phyloP scores from a whole-genome alignment of 495 filamentous ascomycete genomes.

The Oidiodendron maius region DNA sequence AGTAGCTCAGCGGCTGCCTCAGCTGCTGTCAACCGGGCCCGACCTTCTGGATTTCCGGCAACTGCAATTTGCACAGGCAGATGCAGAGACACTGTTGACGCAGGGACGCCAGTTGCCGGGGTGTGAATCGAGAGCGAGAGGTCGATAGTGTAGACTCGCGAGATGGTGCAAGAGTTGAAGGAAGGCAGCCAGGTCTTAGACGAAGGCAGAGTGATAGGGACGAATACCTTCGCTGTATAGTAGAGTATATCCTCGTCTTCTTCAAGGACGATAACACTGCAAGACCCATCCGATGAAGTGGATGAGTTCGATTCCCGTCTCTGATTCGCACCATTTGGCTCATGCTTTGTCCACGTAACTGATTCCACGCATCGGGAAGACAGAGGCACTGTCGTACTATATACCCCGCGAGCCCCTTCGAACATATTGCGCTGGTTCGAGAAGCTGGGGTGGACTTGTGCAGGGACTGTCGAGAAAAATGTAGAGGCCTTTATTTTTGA shows the following conservation, averaged over 20 bases:
- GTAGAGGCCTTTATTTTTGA: slow-evolving; percentile 72
- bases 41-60: slow-evolving; percentile 22
- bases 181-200: slow-evolving; percentile 70
- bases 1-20: slow-evolving; percentile 20
- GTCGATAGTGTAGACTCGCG: slow-evolving; percentile 71
- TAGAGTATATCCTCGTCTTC: slow-evolving; percentile 31
- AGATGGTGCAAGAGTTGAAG: slow-evolving; percentile 82
- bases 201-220: slow-evolving; percentile 69
- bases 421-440: slow-evolving; percentile 36
- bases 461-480: slow-evolving; percentile 52
- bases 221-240: slow-evolving; percentile 62
- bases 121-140: slow-evolving; percentile 58
- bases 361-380: slow-evolving; percentile 59
- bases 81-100: slow-evolving; percentile 54
- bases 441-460: slow-evolving; percentile 53
- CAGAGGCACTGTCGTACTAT: slow-evolving; percentile 55
- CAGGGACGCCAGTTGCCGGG: slow-evolving; percentile 45
- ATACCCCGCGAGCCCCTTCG: slow-evolving; percentile 53
- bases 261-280: slow-evolving; percentile 1
- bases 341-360: slow-evolving; percentile 52
- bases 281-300: slow-evolving; percentile 14
- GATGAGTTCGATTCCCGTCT: slow-evolving; percentile 47
- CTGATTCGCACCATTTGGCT: slow-evolving; percentile 1
- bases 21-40: slow-evolving; percentile 4
- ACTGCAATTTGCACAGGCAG: slow-evolving; percentile 73